Base-by-base conservation (phyloP, 768 basidiomycete genomes). In the Podaxis pistillaris region DNA sequence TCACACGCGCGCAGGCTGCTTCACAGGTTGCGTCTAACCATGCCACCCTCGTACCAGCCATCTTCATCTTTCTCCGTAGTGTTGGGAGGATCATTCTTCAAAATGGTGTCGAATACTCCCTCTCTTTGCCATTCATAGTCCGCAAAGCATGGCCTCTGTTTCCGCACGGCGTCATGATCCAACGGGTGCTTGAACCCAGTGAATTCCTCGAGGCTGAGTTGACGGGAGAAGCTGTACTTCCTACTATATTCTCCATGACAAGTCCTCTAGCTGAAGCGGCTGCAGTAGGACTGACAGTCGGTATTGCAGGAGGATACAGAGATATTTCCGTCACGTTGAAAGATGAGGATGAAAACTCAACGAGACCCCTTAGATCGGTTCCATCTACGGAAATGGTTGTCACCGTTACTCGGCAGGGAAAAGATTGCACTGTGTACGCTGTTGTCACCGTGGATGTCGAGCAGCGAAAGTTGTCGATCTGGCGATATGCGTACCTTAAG, bases 151-250 rank as follows among this genome's bases (percentile, higher is more conserved):
- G 91, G 91, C 86, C 92, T 3, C 75, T 92, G 22, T 80, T 79
- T 62, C 93, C 93, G 1, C 87, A 90, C 65, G 93, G 93, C 1
- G 82, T 94, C 24, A 79, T 94, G 76, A 83, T 94, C 47, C 90
- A 94, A 68, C 80, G 93, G 28, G 83, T 85, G 4, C 77, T 92
- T 53, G 90, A 91, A 66, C 78, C 83, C 1, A 76, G 78, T 5
- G 92, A 94, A 70, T 69, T 88, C 4, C 78, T 82, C 17, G 91
- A 93, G 59, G 87, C 86, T 2, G 82, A 83, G 54, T 68, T 78
- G n/a, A 83, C 85, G 0, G 89, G 87, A 9, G 88, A 92, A 41
- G 78, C 82, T 17, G 79, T 85, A 0, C 78, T 93, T n/a, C 91
- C 93, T 0, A 92, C 91, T 13, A 83, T 94, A 26, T 94, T 93